Base-by-base conservation (phyloP, 768 basidiomycete species). In the Boletus subparvulus region DNA sequence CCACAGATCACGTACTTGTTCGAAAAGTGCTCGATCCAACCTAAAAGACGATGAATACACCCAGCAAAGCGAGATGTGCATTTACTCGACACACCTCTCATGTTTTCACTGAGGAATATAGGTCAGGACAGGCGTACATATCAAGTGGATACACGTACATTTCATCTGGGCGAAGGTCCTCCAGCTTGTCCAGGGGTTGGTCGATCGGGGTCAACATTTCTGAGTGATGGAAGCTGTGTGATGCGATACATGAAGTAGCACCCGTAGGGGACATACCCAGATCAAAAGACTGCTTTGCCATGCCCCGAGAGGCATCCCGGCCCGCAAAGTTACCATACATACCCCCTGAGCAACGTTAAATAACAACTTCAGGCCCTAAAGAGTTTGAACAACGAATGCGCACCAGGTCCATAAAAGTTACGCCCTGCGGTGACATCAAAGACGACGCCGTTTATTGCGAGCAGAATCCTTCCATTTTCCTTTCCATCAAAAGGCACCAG, bases 291-390 rank as follows among this genome's bases (percentile, higher is more conserved):
- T 98, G 95, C 74, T 95, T 97, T 8, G 96, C 96, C 91, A 98
- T 95, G 6, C 96, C 95, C 37, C 95, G 78, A 16, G 92, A 95
- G 2, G 96, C 96, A 74, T 99, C 96, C 47, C 95, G 75, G 6
- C 96, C 97, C 3, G 97, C 95, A 77, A 99, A 98, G 73, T 95
- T 96, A 32, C 93, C 94, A 68, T 98, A 98, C 83, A 94, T 92
- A 0, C 95, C 96, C 65, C 87, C 96, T 97, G 62, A 30, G 41
- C 45, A 26, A 16, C 17, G 58, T 50, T 13, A 52, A 21, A 21
- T 21, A 21, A 8, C 52, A 21, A 64, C 35, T 49, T 2, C 28
- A 39, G 21, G 11, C 19, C 24, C 6, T 2, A 7, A 41, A 11
- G 17, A 16, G 24, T 32, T 24, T 32, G 28, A 19, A 17, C 47